A percentile compares a stretch with the other conserved stretches of the same genome.
Evolutionary conservation across 2,329 filamentous ascomycete genomes (phyloP).

Genomic region (Tolypocladium tundrense): DNA sequence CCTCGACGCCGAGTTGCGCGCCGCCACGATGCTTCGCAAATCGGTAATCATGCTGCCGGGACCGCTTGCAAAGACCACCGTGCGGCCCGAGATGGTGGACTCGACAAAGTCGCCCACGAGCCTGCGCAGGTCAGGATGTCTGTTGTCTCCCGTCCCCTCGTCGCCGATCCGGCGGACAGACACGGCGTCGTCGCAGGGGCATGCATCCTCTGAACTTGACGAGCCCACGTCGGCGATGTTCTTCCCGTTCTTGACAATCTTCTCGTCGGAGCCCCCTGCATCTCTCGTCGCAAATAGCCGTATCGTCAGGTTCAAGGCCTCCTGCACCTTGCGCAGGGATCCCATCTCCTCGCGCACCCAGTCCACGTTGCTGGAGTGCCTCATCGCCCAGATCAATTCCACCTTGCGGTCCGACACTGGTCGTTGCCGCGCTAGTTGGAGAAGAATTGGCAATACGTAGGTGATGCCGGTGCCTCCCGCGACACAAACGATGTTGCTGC

Average conservation of each 20-base stretch:
- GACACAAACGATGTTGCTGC: slow-evolving; percentile 29
- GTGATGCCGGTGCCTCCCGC: slow-evolving; percentile 30
- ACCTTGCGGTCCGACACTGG: slow-evolving; percentile 36
- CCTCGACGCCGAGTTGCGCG: slow-evolving; percentile 37
- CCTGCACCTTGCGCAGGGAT: slow-evolving; percentile 26
- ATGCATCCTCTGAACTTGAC: slow-evolving; percentile 14
- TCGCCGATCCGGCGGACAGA: slow-evolving; percentile 18
- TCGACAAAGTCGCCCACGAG: slow-evolving; percentile 39
- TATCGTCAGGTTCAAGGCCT: slow-evolving; percentile 35
- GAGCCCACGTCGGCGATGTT: slow-evolving; percentile 10
- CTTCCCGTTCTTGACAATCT: slow-evolving; percentile 7
- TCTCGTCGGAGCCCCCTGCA: neutral
- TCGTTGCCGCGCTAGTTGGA: slow-evolving; percentile 25
- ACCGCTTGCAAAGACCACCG: slow-evolving; percentile 49
- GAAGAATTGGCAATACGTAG: slow-evolving; percentile 26
- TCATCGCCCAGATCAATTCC: slow-evolving; percentile 56
- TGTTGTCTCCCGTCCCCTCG: slow-evolving; percentile 17
- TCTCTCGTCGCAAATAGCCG: slow-evolving; percentile 52
- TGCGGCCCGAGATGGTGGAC: slow-evolving; percentile 34
- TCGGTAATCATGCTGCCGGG: slow-evolving; percentile 51
- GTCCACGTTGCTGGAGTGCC: slow-evolving; percentile 39
- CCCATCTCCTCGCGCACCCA: slow-evolving; percentile 51
- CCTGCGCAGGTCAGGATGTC: slow-evolving; percentile 33
- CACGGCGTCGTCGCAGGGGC: slow-evolving; percentile 16
- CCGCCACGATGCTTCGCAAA: slow-evolving; percentile 41